Conservation (phyloP, 192 early-diverging fungal genomes). For the Linnemannia hyalina region DNA sequence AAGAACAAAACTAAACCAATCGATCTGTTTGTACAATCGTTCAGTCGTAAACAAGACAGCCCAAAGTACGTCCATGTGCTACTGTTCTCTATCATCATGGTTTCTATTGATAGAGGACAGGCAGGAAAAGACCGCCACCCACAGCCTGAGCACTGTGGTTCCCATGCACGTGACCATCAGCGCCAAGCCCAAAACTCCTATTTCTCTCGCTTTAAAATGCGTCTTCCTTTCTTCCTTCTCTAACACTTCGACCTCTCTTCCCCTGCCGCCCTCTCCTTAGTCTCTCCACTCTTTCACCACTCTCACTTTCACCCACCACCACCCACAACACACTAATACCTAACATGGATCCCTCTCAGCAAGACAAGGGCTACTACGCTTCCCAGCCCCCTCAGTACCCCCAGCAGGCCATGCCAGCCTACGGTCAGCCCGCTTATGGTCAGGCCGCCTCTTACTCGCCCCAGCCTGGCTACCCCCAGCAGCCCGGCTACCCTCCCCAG, state of each 20-base stretch:
- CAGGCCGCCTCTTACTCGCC: conserved; percentile 44
- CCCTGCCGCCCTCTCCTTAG: not conserved
- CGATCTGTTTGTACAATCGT: too few relatives aligned
- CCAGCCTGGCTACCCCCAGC: conserved; percentile 43
- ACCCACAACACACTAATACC: not conserved
- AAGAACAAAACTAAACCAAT: too few relatives aligned
- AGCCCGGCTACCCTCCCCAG: conserved; percentile 9
- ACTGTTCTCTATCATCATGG: not conserved
- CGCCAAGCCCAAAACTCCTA: not conserved
- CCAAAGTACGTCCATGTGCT: too few relatives aligned
- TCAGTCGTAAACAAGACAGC: too few relatives aligned
- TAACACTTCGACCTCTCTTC: not conserved
- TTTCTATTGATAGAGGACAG: not conserved
- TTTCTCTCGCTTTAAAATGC: not conserved
- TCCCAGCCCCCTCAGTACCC: conserved; percentile 54
- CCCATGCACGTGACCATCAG: not conserved
- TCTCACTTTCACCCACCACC: not conserved
- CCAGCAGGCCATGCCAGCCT: conserved; percentile 43
- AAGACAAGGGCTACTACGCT: conserved; percentile 54
- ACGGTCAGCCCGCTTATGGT: conserved; percentile 50
- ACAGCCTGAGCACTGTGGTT: not conserved
- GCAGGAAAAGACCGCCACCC: too few relatives aligned
- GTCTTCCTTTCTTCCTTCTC: not conserved
- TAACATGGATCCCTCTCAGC: conserved; percentile 10
- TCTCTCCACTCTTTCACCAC: not conserved